Conservation (phyloP, 2,329 filamentous ascomycete species). For the Venturia aucupariae region DNA sequence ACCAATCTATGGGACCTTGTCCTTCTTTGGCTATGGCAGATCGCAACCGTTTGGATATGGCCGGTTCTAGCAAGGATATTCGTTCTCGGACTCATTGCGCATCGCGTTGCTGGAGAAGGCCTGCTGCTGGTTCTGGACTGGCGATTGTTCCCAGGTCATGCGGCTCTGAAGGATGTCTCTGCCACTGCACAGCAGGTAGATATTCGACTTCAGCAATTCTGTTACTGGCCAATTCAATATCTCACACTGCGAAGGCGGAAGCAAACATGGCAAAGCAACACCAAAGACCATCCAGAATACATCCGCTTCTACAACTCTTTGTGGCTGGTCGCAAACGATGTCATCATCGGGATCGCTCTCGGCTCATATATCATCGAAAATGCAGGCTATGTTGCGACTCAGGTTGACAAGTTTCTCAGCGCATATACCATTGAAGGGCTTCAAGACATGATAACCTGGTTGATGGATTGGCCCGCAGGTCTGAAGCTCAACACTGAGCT, state of each 20-base stretch:
- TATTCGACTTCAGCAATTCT: constrained; percentile 94
- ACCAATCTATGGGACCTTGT: constrained; percentile 74
- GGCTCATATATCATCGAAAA: constrained; percentile 98
- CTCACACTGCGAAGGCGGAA: constrained; percentile 82
- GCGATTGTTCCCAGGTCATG: constrained; percentile 64
- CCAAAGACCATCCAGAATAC: constrained; percentile 91
- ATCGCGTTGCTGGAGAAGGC: constrained; percentile 72
- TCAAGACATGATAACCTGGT: constrained; percentile 82
- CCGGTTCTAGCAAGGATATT: constrained; percentile 64
- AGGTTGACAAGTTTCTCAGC: constrained; percentile 66
- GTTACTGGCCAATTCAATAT: constrained; percentile 98
- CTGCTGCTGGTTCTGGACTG: constrained; percentile 76
- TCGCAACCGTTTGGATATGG: constrained; percentile 66
- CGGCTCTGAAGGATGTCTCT: constrained; percentile 89
- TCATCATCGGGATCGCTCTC: constrained; percentile 94
- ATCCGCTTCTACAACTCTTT: constrained; percentile 98
- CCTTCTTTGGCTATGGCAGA: constrained; percentile 57
- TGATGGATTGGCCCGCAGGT: constrained; percentile 92
- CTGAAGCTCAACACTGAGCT: constrained; percentile 92
- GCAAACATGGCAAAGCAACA: constrained; percentile 90
- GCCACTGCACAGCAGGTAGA: constrained; percentile 96
- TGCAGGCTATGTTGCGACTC: constrained; percentile 68
- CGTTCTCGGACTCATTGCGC: constrained; percentile 66
- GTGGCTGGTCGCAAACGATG: constrained; percentile 96
- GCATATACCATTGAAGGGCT: constrained; percentile 83